Base-by-base conservation (phyloP, 805 yeast species). In the Starmerella geochares region DNA sequence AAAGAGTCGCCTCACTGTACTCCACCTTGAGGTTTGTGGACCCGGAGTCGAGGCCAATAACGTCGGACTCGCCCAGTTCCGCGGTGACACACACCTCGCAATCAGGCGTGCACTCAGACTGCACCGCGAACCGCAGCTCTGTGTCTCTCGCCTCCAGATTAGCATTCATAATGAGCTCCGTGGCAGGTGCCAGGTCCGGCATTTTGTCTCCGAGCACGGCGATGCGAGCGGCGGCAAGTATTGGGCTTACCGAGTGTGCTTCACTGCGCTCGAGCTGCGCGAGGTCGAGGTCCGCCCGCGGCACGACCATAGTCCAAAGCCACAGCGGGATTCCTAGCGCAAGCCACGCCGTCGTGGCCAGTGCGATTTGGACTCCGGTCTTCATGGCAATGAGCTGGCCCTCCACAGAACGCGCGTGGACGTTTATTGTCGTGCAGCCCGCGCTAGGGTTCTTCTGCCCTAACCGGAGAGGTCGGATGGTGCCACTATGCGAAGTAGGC, bases 111-210 rank as follows among this genome's bases (percentile, higher is more conserved):
- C 51, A 46, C 28, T 61, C 62, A 25, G 48, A 32, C 21, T 42
- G 41, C 29, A 51, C 49, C 2, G 29, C 17, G 19, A 59, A 43
- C 28, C 49, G 54, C 61, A 58, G 70, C 68, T 68, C 14, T 53
- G 71, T 56, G 36, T 53, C 36, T 11, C 35, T 35, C 23, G 48
- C 47, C 16, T 63, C 58, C 37, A 79, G 51, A 40, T 74, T 65
- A 14, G 67, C 65, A 51, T 73, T 68, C 1, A 76, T 58, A 56
- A 77, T 76, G 11, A 70, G 58, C 51, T 75, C 74, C 1, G 74
- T 60, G 0, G 83, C 86, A 38, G 70, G 70, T 1, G 73, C 75
- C 17, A 86, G 60, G 62, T 86, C 95, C 0, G 90, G 88, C 56
- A 80, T 79, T 16, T 66, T 63, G 5, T 32, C 46, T n/a, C 48